Conservation (phyloP, 768 basidiomycete species). For the Exsudoporus frostii region DNA sequence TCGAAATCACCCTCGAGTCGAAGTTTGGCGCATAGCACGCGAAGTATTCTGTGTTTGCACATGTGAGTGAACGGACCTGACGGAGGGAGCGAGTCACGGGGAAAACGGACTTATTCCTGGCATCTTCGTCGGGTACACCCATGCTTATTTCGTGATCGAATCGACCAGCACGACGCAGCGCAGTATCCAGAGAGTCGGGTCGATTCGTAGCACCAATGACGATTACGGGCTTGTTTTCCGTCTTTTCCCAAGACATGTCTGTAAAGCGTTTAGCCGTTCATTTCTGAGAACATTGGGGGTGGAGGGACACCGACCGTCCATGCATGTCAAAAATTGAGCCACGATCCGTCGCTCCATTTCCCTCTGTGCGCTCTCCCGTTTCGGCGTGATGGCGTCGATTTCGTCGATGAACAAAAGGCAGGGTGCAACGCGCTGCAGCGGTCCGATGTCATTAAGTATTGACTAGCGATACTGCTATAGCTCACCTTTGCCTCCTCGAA, state of each 20-base stretch:
- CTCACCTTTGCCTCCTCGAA: constrained; percentile 95
- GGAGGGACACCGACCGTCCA: constrained; percentile 75
- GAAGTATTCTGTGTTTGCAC: constrained; percentile 63
- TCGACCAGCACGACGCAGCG: constrained; percentile 86
- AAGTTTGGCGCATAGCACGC: constrained; percentile 80
- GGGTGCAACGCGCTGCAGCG: constrained; percentile 73
- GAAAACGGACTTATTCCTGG: constrained; percentile 73
- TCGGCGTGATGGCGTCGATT: constrained; percentile 96
- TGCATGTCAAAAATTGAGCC: constrained; percentile 95
- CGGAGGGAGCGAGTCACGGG: too few relatives aligned
- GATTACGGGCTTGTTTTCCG: constrained; percentile 86
- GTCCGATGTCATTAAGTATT: background rate
- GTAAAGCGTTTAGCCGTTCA: background rate
- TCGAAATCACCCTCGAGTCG: constrained; percentile 87
- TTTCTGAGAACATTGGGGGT: background rate
- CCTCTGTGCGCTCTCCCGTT: constrained; percentile 94
- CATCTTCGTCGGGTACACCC: constrained; percentile 93
- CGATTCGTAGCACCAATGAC: constrained; percentile 97
- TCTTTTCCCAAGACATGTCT: constrained; percentile 97
- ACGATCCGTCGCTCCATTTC: constrained; percentile 99
- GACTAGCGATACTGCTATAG: background rate
- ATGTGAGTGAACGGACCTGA: background rate
- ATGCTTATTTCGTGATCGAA: constrained; percentile 98
- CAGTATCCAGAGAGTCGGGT: constrained; percentile 92
- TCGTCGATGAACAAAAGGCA: constrained; percentile 97